Conservation (phyloP, 2,329 filamentous ascomycete genomes). For the Thielaviopsis punctulata region DNA sequence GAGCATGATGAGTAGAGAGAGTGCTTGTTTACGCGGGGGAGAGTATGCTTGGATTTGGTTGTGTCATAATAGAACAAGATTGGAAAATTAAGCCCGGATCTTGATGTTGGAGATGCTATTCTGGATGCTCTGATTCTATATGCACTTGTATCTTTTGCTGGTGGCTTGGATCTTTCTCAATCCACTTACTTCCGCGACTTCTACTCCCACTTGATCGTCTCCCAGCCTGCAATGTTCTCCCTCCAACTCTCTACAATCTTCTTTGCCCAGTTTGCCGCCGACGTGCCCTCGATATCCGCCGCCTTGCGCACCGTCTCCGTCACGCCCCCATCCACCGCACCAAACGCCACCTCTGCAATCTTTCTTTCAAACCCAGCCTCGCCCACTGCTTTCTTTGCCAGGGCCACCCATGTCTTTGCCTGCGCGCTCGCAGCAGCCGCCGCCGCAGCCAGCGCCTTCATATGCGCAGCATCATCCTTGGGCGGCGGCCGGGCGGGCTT, state of each 20-base stretch:
- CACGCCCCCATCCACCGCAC: conserved; percentile 72
- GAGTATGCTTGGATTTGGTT: not conserved
- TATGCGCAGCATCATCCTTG: conserved; percentile 21
- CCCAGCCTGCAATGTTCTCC: conserved; percentile 16
- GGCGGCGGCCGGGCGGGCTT: conserved; percentile 23
- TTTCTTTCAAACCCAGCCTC: conserved; percentile 16
- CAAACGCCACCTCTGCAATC: conserved; percentile 25
- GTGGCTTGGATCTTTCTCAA: too few relatives aligned
- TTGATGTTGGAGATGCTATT: too few relatives aligned
- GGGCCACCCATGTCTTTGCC: conserved; percentile 18
- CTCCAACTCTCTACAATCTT: conserved; percentile 15
- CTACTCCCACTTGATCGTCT: conserved; percentile 15
- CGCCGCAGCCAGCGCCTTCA: conserved; percentile 19
- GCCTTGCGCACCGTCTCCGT: conserved; percentile 65
- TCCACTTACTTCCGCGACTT: not conserved
- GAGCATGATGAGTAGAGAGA: conserved; percentile 7
- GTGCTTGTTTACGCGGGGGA: not conserved
- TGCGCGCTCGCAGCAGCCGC: conserved; percentile 19
- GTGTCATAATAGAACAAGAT: too few relatives aligned
- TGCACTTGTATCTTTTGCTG: not conserved
- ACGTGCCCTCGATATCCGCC: conserved; percentile 59
- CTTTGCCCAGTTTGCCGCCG: conserved; percentile 28
- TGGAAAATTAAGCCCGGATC: too few relatives aligned
- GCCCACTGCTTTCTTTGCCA: conserved; percentile 18
- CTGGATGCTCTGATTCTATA: not conserved